These are phyloP conservation scores for Pezicula radicicola DNA, from an alignment of 2,329 filamentous ascomycete species.

Conservation along the genomic window DNA sequence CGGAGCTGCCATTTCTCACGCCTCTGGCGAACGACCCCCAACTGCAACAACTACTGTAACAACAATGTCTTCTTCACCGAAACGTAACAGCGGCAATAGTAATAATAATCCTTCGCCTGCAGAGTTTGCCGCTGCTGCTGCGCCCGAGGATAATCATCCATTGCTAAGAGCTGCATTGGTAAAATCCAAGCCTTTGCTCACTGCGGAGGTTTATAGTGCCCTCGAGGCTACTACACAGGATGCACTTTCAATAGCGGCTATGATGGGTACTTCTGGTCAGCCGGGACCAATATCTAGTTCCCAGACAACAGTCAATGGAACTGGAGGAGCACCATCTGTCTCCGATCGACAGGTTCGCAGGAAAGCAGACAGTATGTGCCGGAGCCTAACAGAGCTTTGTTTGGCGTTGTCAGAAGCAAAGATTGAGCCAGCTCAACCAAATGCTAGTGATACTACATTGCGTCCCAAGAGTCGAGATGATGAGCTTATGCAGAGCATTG, in stretches of 20 bases:
- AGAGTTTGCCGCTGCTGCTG: constrained; percentile 33
- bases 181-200: constrained; percentile 71
- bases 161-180: constrained; percentile 76
- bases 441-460: constrained; percentile 3
- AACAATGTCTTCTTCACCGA: constrained; percentile 86
- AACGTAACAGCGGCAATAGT: constrained; percentile 56
- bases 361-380: constrained; percentile 90
- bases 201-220: constrained; percentile 69
- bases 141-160: constrained; percentile 63
- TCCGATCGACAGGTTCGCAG: constrained; percentile 83
- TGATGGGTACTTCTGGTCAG: constrained; percentile 72
- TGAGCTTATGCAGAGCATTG: constrained; percentile 15
- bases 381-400: constrained; percentile 88
- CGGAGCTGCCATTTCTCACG: constrained; percentile 67
- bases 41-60: constrained; percentile 91
- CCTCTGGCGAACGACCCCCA: constrained; percentile 70
- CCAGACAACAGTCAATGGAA: constrained; percentile 32
- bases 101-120: constrained; percentile 42
- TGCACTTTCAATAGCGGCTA: constrained; percentile 72
- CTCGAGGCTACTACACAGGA: constrained; percentile 81
- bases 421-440: constrained; percentile 15
- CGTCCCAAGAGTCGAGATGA: constrained; percentile 17
- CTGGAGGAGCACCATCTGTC: constrained; percentile 34
- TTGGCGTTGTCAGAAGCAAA: constrained; percentile 71
- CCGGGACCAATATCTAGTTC: constrained; percentile 65